Base-by-base conservation (phyloP, 1,284 basidiomycete species). In the Rhodotorula sp. region DNA sequence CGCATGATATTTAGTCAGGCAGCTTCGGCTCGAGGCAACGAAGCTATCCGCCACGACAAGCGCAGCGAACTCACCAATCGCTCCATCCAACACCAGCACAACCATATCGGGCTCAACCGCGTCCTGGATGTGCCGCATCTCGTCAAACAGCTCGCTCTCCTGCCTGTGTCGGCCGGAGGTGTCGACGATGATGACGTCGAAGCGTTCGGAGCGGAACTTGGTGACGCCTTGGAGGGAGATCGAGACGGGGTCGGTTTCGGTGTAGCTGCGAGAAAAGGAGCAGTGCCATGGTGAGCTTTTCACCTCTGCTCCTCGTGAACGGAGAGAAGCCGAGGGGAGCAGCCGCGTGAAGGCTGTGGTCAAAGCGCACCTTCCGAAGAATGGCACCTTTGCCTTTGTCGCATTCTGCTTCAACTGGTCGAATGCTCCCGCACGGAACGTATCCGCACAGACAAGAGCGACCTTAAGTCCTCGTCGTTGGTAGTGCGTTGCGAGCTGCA, bases 171-270 rank as follows among this genome's bases (percentile, higher is more conserved):
- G 85, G 66, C 96, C 96, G 37, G 91, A 94, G 0, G 96, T 99
- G 81, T 99, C 96, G 68, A 99, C 96, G 74, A 99, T 97, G 79
- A 99, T 97, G 57, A 99, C 91, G 74, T 99, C 96, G 79, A 99
- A 99, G 44, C 92, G 85, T 80, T 97, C 94, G 82, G 95, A 93
- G 82, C 95, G 92, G 85, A 99, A 99, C 80, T 97, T 97, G 24
- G 88, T 83, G 9, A 98, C 96, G 82, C 96, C 96, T 76, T 94
- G 88, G 2, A 90, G 88, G 11, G 96, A 94, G 77, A 97, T 98
- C 4, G 88, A 84, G 16, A 99, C 96, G 1, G 96, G 96, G 80
- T 99, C 95, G 26, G 94, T 97, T 82, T 99, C 96, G 47, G 96
- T 98, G 82, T 99, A 98, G 50, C 76, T 77, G 57, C 46, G 30